Base-by-base conservation (phyloP, 2,329 filamentous ascomycete genomes). In the Xylariaceae sp. region DNA sequence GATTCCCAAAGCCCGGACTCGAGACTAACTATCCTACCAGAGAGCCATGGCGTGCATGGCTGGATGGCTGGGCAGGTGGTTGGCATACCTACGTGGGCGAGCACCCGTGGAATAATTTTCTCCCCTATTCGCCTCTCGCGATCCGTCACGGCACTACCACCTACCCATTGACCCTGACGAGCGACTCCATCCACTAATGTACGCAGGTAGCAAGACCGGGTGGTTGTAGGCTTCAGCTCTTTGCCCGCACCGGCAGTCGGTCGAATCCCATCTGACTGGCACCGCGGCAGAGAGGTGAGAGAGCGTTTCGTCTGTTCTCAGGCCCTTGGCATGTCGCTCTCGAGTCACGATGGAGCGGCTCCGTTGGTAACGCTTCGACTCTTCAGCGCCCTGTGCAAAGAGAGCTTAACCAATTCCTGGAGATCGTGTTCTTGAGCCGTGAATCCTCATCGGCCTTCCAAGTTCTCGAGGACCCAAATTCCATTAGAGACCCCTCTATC, bases 221-320 rank as follows among this genome's bases (percentile, higher is more conserved):
- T 37, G 35, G 13, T 11, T 26, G 22, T 26, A 11, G 11, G 22
- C 22, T 26, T 11, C 22, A 11, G 22, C 11, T 11, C 11, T 11
- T 26, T 26, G 22, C 22, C 22, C 6, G 11, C 22, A 11, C 22
- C 6, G 22, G 6, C 22, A 26, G 22, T 26, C 22, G 6, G 22
- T 26, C 34, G 39, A 40, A 44, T 49, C 38, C 47, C 47, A 42
- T 44, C 47, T 42, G 33, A 42, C 42, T 49, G 47, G 47, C 47
- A 49, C 47, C 47, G 45, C 41, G 40, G 40, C 16, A 42, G 45
- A 39, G 32, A 33, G 28, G 30, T 17, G 34, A 17, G 34, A 19
- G 15, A 22, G 11, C 3, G 40, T 6, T 26, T 35, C 24, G 34
- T 37, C 35, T 37, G 35, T 37, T 37, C 35, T 28, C 35, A 16